Evolutionary conservation across 768 basidiomycete species (phyloP), one percentile per base, ranked within the genome.

Genomic region (Lactarius psammicola): DNA sequence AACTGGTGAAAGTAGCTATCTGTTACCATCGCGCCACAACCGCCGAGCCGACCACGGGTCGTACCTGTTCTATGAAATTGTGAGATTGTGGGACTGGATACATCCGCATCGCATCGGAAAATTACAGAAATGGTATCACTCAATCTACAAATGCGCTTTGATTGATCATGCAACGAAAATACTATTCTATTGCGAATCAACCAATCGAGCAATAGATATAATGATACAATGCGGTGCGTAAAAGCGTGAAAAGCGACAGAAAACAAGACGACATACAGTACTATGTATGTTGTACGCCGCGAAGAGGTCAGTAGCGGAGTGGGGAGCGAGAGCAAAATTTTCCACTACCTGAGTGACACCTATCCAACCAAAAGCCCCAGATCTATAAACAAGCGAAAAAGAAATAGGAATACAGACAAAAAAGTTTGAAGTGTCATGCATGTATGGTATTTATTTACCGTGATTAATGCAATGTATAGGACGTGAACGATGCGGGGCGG

Each of bases 191-290:
- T 36, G 60, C 49, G 30, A 49, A 13, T 33, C 30, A 49, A 62
- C 36, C 65, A 66, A 66, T 51, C 56, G 31, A 66, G 65, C 60
- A 66, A 66, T 66, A 66, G 60, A 66, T 66, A 66, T 66, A 40
- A 66, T 40, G 42, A 66, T 66, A 66, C 65, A 62, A 34, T 62
- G 65, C 65, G 56, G 58, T 62, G 56, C 20, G 60, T 40, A 33
- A 62, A 56, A 23, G 42, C 23, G 23, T 64, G 38, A 57, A 34
- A 38, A 62, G 49, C 46, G 38, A 66, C 56, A 66, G 40, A 66
- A 51, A 56, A 51, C 49, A 51, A 51, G 20, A 40, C 28, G 56
- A 58, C 23, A 58, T 53, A n/a, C n/a, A n/a, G n/a, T n/a, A 62
- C 60, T 31, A 34, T 51, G 60, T 44, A 61, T 53, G 55, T 34